Evolutionary conservation across 345 rosid genomes (phyloP).

Genomic region (Excoecaria cochinchinensis): DNA sequence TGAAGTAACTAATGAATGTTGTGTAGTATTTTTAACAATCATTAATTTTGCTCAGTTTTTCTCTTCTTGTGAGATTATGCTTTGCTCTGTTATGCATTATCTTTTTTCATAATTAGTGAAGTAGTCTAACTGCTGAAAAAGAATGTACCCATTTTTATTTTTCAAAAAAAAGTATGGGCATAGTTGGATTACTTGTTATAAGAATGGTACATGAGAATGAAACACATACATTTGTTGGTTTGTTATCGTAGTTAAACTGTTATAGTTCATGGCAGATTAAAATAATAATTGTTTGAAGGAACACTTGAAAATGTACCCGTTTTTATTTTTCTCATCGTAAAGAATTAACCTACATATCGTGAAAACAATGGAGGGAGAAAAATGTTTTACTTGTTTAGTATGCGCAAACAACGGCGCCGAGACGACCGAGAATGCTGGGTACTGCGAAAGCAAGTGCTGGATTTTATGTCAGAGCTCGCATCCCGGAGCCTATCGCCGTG

Average conservation of each 20-base stretch:
- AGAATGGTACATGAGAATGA: too few relatives aligned
- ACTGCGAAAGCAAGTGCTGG: conserved; percentile 6
- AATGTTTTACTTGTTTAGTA: neutral
- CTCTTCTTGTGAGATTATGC: too few relatives aligned
- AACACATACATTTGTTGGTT: too few relatives aligned
- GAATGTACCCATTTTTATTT: too few relatives aligned
- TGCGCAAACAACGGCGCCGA: conserved; percentile 11
- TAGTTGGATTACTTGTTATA: too few relatives aligned
- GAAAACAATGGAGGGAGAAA: neutral
- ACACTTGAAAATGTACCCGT: too few relatives aligned
- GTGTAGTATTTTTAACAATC: neutral
- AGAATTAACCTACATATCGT: neutral
- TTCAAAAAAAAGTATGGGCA: neutral
- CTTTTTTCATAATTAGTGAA: too few relatives aligned
- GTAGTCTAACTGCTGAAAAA: too few relatives aligned
- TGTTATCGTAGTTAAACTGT: too few relatives aligned
- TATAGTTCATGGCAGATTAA: too few relatives aligned
- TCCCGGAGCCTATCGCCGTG: neutral
- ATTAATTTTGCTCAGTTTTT: neutral
- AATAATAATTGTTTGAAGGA: too few relatives aligned
- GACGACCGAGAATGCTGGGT: conserved; percentile 22
- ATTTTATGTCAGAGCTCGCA: neutral
- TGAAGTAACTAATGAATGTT: neutral
- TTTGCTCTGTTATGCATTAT: too few relatives aligned
- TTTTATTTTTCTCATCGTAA: neutral